Conservation (phyloP, 1,139 yeast species). For the Suhomyces maxii region DNA sequence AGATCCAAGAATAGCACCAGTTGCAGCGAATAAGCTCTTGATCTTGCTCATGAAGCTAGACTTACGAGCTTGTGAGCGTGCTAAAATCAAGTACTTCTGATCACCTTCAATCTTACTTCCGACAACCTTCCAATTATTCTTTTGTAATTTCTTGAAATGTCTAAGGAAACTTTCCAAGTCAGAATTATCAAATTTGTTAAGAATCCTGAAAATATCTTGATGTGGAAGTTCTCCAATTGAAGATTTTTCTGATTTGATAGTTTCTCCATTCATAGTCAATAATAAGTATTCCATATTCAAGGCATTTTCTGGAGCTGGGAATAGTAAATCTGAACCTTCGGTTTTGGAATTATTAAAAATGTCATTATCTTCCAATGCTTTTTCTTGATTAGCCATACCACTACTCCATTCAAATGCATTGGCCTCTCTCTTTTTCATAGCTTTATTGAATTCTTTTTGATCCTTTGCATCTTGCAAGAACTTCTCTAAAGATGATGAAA, state of each 20-base stretch:
- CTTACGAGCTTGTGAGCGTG: slow-evolving; percentile 19
- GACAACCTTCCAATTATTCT: slow-evolving; percentile 44
- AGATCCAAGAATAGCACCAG: slow-evolving; percentile 34
- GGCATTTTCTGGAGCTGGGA: slow-evolving; percentile 1
- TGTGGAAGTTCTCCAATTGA: slow-evolving; percentile 41
- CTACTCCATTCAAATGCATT: slow-evolving; percentile 58
- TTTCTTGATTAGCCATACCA: slow-evolving; percentile 32
- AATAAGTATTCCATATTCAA: slow-evolving; percentile 41
- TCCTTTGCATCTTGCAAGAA: slow-evolving; percentile 48
- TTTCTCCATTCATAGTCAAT: slow-evolving; percentile 45
- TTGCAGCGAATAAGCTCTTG: slow-evolving; percentile 32
- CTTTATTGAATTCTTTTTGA: slow-evolving; percentile 36
- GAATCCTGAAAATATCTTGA: slow-evolving; percentile 48
- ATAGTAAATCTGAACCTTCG: slow-evolving; percentile 2
- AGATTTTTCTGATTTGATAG: slow-evolving; percentile 36
- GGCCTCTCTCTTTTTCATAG: slow-evolving; percentile 46
- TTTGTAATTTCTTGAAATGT: slow-evolving; percentile 33
- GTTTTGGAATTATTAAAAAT: slow-evolving; percentile 41
- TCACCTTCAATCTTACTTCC: slow-evolving; percentile 36
- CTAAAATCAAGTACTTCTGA: slow-evolving; percentile 34
- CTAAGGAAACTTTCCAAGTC: slow-evolving; percentile 33
- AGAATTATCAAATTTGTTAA: slow-evolving; percentile 36
- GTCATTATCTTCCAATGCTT: slow-evolving; percentile 44
- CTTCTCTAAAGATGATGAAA: slow-evolving; percentile 24
- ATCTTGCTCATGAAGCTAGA: slow-evolving; percentile 16